These are phyloP conservation scores for Colletotrichum destructivum DNA, from an alignment of 2,329 filamentous ascomycete species.

Conservation along the genomic window DNA sequence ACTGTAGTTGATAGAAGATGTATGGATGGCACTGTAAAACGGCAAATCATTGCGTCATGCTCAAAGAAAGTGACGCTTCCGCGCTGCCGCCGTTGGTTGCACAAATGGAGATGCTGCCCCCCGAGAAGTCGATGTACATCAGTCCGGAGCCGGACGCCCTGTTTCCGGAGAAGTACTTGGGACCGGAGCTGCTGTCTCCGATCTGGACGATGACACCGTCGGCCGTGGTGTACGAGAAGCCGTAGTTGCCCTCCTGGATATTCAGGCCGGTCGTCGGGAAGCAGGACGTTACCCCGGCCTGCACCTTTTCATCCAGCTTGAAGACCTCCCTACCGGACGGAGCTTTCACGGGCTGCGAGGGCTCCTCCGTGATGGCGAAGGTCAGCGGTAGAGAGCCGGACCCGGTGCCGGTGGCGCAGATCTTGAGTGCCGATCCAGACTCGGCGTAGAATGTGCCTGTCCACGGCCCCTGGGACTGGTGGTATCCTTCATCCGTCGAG, in stretches of 20 bases:
- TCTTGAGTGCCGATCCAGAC: neutral
- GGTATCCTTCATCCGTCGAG: slow-evolving; percentile 13
- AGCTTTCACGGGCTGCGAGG: slow-evolving; percentile 1
- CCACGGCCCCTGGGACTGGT: slow-evolving; percentile 17
- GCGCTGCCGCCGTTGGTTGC: slow-evolving; percentile 6
- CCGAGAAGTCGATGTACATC: slow-evolving; percentile 23
- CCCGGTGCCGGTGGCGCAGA: neutral
- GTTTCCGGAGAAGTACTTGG: slow-evolving; percentile 22
- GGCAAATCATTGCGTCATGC: slow-evolving; percentile 5
- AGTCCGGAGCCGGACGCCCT: slow-evolving; percentile 1
- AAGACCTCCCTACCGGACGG: slow-evolving; percentile 16
- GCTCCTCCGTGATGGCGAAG: slow-evolving; percentile 12
- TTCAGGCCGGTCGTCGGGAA: slow-evolving; percentile 13
- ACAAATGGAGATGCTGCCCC: slow-evolving; percentile 12
- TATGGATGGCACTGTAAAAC: too few relatives aligned
- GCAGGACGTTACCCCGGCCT: slow-evolving; percentile 7
- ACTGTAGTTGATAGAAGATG: too few relatives aligned
- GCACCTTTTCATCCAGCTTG: slow-evolving; percentile 9
- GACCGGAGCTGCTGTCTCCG: slow-evolving; percentile 16
- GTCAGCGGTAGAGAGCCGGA: neutral
- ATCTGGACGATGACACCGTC: slow-evolving; percentile 5
- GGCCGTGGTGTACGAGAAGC: slow-evolving; percentile 20
- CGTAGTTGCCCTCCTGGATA: slow-evolving; percentile 20
- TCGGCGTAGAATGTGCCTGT: slow-evolving; percentile 17
- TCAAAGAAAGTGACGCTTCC: slow-evolving; percentile 1